Conservation (phyloP, 306 rosid species). For the Ormosia semicastrata region DNA sequence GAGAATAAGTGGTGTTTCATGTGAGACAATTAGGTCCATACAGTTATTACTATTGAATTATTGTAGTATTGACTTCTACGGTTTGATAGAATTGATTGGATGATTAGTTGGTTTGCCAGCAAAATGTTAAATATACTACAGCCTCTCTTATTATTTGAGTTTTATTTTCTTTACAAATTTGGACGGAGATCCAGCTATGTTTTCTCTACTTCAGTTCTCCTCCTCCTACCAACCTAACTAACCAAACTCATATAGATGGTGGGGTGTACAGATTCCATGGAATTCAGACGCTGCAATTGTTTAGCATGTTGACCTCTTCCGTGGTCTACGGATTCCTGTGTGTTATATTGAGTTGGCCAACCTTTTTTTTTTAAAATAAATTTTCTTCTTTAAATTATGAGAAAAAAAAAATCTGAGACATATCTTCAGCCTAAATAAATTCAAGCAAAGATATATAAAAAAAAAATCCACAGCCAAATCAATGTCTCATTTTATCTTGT, state of each 20-base stretch:
- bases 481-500: constrained; percentile 17
- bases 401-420: background rate
- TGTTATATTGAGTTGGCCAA: background rate
- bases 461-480: background rate
- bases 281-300: background rate
- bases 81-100: background rate
- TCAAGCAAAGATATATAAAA: background rate
- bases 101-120: background rate
- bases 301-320: background rate
- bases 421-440: constrained; percentile 7
- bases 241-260: background rate
- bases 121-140: background rate
- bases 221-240: background rate
- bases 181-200: background rate
- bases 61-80: background rate
- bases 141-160: background rate
- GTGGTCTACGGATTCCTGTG: background rate
- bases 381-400: no score
- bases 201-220: background rate
- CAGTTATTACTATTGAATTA: background rate
- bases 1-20: background rate
- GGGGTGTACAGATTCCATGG: background rate
- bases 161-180: background rate
- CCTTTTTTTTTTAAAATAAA: background rate
- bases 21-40: background rate